Percentiles rank a stretch among this genome's conserved stretches.
phyloP scores from a whole-genome alignment of 2,329 filamentous ascomycete genomes.

The Apiospora sp. region DNA sequence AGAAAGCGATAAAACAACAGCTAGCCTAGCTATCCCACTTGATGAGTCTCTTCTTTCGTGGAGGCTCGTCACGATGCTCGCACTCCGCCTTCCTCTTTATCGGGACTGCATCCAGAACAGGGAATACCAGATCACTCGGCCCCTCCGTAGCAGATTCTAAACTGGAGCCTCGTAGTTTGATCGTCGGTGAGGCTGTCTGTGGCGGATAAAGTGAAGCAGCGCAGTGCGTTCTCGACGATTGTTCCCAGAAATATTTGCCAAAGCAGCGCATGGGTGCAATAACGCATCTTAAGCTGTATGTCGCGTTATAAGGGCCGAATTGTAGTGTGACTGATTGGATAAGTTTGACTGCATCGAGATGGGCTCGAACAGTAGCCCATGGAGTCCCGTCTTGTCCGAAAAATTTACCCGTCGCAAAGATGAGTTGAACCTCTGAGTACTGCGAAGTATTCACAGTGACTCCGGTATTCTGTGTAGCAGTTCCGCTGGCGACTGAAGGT shows the following conservation, averaged over 20 bases:
- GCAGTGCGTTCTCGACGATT: neutral
- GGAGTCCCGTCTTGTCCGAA: neutral
- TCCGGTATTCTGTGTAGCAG: neutral
- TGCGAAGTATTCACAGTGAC: too few relatives aligned
- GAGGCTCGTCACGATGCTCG: neutral
- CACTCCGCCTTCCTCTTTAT: slow-evolving; percentile 1
- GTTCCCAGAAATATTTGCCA: neutral
- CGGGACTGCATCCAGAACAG: neutral
- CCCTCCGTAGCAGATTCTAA: neutral
- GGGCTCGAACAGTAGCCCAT: neutral
- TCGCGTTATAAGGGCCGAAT: slow-evolving; percentile 3
- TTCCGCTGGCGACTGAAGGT: neutral
- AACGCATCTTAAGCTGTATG: neutral
- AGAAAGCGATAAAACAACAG: too few relatives aligned
- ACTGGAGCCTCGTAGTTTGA: neutral
- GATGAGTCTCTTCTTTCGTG: neutral
- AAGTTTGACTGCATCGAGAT: neutral
- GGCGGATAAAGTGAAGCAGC: neutral
- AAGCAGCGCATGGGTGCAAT: neutral
- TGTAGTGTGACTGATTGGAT: neutral
- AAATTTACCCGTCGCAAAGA: neutral
- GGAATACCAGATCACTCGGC: neutral
- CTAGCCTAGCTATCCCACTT: neutral
- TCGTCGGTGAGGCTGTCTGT: neutral
- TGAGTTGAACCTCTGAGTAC: neutral